Evolutionary conservation across 352 stramenopile species (phyloP), one percentile per base, ranked within the genome.

Genomic region (Phytophthora cryptogea): DNA sequence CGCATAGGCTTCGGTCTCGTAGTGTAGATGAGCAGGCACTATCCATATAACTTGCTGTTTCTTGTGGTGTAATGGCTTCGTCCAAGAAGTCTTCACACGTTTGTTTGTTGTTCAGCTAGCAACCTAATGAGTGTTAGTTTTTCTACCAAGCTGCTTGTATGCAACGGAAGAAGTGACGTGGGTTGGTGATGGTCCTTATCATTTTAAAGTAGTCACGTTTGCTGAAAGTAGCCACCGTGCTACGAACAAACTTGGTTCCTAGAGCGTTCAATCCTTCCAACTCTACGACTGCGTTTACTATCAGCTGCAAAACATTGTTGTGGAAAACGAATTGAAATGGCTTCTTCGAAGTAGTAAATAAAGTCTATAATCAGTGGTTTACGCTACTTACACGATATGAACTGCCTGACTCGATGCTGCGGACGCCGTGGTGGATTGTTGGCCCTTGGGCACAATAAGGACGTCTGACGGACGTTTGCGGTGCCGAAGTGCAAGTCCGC

Each of bases 401-500:
- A 20, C 60, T 50, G 54, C 48, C 16, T 70, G 67, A 20, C 45
- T 72, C 40, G 60, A 72, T 26, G 54, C 44, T 14, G 54, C 58
- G 4, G 55, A 72, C 1, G 43, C 37, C 9, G 67, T 70, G 2
- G 53, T 63, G 6, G 71, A 67, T 39, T 65, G 67, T 28, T 67
- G 63, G 33, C 4, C 41, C 5, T 68, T 76, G 2, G 71, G 71
- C 7, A 80, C 71, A 54, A 77, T 63, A 0, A 86, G 46, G 23
- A 83, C 71, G 39, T 80, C 76, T 4, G 51, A 68, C 9, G 73
- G 74, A 13, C 67, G 65, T 4, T 65, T 56, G 26, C 74, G 66
- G 59, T 85, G 74, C 8, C 70, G 63, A 7, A 87, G 58, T 8
- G 72, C 70, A 7, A 87, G 47, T 6, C 74, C 77, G 6, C 63